These are phyloP conservation scores for Leucocoprinus leucothites DNA, from an alignment of 768 basidiomycete genomes.

Conservation along the genomic window DNA sequence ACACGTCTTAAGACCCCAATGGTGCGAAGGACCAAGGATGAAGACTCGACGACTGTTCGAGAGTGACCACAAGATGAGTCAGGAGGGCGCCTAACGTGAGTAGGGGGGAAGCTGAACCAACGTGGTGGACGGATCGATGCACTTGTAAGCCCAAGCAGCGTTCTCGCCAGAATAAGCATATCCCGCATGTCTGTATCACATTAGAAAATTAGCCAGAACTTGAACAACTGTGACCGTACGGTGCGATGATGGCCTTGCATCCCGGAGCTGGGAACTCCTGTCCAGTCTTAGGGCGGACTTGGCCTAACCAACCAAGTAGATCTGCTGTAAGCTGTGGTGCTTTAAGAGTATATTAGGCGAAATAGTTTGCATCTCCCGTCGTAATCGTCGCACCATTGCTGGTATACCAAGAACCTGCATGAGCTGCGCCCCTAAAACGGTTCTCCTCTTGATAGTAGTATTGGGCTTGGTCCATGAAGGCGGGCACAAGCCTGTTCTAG, in stretches of 20 bases:
- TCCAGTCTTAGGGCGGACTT: constrained; percentile 40
- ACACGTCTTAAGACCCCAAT: constrained; percentile 83
- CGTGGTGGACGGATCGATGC: constrained; percentile 81
- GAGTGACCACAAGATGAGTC: constrained; percentile 3
- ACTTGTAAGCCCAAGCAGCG: constrained; percentile 95
- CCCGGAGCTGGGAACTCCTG: constrained; percentile 57
- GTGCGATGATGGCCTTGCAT: constrained; percentile 88
- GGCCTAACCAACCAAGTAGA: constrained; percentile 59
- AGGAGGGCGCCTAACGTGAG: constrained; percentile 4
- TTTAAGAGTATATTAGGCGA: constrained; percentile 25
- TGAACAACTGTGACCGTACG: constrained; percentile 43
- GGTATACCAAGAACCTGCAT: constrained; percentile 92
- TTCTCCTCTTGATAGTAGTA: constrained; percentile 1
- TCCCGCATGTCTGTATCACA: constrained; percentile 77
- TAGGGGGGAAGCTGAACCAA: constrained; percentile 34
- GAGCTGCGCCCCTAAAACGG: constrained; percentile 55
- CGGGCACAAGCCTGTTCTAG: background rate
- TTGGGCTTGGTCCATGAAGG: background rate
- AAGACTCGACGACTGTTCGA: constrained; percentile 80
- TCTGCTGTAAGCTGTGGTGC: constrained; percentile 56
- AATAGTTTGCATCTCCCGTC: background rate
- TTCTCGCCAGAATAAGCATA: constrained; percentile 92
- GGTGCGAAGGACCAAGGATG: constrained; percentile 94
- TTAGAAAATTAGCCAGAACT: constrained; percentile 2
- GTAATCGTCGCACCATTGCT: constrained; percentile 45